These are phyloP conservation scores for Fusarium scirpi DNA, from an alignment of 2,329 filamentous ascomycete genomes.

Conservation along the genomic window DNA sequence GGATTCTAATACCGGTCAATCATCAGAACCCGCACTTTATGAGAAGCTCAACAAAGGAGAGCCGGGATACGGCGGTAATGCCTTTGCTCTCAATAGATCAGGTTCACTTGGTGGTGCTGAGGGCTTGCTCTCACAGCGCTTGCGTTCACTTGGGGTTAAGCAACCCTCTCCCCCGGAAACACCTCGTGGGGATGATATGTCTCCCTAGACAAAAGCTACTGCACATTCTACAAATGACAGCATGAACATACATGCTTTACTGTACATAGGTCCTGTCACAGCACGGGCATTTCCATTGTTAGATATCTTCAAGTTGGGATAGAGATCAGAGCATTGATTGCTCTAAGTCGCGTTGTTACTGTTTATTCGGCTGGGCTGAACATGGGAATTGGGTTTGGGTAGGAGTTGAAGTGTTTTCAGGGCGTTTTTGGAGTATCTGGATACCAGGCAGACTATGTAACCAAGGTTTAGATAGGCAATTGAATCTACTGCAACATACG, in stretches of 20 bases:
- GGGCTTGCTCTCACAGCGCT: constrained; percentile 75
- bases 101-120: constrained; percentile 62
- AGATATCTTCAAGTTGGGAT: not conserved
- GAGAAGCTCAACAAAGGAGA: constrained; percentile 77
- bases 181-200: not conserved
- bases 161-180: constrained; percentile 26
- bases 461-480: constrained; percentile 25
- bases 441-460: constrained; percentile 27
- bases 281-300: not conserved
- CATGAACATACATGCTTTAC: constrained; percentile 8
- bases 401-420: constrained; percentile 2
- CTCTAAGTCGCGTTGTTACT: constrained; percentile 18
- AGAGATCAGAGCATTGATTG: constrained; percentile 17
- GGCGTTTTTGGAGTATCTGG: constrained; percentile 34
- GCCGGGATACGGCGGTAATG: constrained; percentile 69
- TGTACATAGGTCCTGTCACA: constrained; percentile 10
- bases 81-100: constrained; percentile 55
- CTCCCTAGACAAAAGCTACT: constrained; percentile 13
- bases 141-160: constrained; percentile 71
- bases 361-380: not conserved
- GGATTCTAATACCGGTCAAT: constrained; percentile 49
- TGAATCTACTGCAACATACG: constrained; percentile 1
- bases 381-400: not conserved
- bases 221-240: not conserved
- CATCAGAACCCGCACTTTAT: constrained; percentile 60